These are phyloP conservation scores for Nicotiana rustica DNA, from an alignment of 305 asterid species.

Conservation along the genomic window DNA sequence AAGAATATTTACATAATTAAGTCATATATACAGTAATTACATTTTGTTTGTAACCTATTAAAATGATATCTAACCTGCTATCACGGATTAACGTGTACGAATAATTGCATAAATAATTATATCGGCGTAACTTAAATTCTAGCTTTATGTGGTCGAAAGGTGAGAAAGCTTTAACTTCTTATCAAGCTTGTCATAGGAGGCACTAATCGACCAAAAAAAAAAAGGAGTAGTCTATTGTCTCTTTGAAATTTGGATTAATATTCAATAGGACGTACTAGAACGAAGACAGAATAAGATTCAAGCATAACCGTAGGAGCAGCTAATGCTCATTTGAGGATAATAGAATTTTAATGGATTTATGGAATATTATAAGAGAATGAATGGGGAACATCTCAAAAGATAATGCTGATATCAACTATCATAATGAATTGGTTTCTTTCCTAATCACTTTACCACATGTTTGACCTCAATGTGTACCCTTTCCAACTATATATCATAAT, in stretches of 20 bases:
- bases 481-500: no score
- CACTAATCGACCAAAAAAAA: background rate
- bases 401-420: constrained; percentile 6
- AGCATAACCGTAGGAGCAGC: constrained; percentile 5
- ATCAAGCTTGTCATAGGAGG: background rate
- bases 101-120: no score
- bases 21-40: background rate
- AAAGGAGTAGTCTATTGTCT: background rate
- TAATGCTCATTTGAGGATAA: constrained; percentile 40
- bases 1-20: no score
- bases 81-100: no score
- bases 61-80: background rate
- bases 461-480: background rate
- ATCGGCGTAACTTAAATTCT: background rate
- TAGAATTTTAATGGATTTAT: constrained; percentile 37
- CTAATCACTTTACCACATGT: background rate
- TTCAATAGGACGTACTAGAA: constrained; percentile 7
- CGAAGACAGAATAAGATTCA: background rate
- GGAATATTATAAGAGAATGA: constrained; percentile 24
- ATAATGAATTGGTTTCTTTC: background rate
- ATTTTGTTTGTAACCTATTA: no score
- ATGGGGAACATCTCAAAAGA: background rate
- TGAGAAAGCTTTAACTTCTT: background rate
- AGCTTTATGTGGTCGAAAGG: background rate
- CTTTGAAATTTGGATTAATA: background rate